phyloP scores from a whole-genome alignment of 73 alveolate genomes.

The Paramecium tetraurelia region DNA sequence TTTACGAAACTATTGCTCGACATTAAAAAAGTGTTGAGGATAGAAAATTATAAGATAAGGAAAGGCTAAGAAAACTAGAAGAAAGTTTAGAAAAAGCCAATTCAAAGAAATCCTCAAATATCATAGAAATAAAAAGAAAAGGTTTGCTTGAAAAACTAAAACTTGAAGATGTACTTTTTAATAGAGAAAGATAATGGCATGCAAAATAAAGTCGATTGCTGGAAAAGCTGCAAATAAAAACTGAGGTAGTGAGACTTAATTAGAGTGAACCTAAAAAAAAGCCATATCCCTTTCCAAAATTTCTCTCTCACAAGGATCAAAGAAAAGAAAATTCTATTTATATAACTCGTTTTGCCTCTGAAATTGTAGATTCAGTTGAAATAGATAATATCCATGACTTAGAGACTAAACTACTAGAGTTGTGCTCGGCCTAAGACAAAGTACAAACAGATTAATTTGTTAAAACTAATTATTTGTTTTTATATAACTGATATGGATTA shows the following conservation, averaged over 20 bases:
- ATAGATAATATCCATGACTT: not conserved
- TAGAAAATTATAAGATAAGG: not conserved
- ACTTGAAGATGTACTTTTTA: not conserved
- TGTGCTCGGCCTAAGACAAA: not conserved
- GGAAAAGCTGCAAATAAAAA: not conserved
- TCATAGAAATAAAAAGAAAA: not conserved
- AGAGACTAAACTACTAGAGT: not conserved
- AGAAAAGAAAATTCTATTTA: not conserved
- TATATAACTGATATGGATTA: conserved; percentile 56
- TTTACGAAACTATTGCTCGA: not conserved
- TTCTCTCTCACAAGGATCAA: not conserved
- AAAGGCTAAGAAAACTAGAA: not conserved
- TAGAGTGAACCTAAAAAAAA: not conserved
- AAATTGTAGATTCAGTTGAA: not conserved
- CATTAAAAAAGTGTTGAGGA: not conserved
- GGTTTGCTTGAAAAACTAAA: not conserved
- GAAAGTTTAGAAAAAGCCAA: conserved; percentile 1
- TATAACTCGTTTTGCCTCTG: not conserved
- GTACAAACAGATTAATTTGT: not conserved
- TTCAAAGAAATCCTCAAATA: not conserved
- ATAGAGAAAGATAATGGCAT: not conserved
- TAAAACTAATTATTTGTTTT: conserved; percentile 18
- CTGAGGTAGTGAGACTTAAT: not conserved
- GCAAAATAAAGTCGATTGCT: not conserved
- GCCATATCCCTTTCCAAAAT: not conserved